Base-by-base conservation (phyloP, 495 filamentous ascomycete species). In the Xanthoparmelia taractica region DNA sequence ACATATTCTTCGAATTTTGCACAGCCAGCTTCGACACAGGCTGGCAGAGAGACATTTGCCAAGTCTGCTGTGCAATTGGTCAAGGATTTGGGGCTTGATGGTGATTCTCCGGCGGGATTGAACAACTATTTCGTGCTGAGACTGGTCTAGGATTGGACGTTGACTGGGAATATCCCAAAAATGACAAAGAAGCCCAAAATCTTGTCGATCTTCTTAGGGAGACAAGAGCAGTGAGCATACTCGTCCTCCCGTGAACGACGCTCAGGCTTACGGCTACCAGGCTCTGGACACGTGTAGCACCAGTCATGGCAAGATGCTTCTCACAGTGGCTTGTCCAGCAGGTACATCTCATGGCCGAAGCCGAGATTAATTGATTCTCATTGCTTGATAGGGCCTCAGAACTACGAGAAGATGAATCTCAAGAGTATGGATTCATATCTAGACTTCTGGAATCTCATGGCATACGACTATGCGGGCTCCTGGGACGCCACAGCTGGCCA, bases 1-100 rank as follows among this genome's bases (percentile, higher is more conserved):
- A 96, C 92, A 0, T 97, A 97, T 73, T 90, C 88, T 58, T 74
- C 83, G 70, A 95, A 96, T 74, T 96, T 99, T 72, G 80, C 83
- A 25, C 79, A 79, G 45, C 89, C 92, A 1, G 87, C 88, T 8
- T 66, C 63, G 12, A 63, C 62, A 25, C 38, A 40, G 10, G 41
- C 63, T 17, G 69, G 69, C n/a, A 63, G 68, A 12, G 23, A 37
- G 27, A 66, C 23, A 4, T 71, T 70, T 57, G 67, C 69, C 20
- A 60, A 38, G 23, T 63, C 69, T n/a, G 68, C 69, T 18, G 66
- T 66, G 17, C 36, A 61, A 41, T 47, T 70, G 11, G 54, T 68
- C 36, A 57, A 68, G n/a, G 57, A 70, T 17, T 20, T 43, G 17
- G 40, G 43, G 20, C 41, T 45, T 20, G 59, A 55, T 17, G 59